Percentiles rank a stretch among this genome's conserved stretches.
phyloP scores from a whole-genome alignment of 2,329 filamentous ascomycete species.

The Penicillium sp. region DNA sequence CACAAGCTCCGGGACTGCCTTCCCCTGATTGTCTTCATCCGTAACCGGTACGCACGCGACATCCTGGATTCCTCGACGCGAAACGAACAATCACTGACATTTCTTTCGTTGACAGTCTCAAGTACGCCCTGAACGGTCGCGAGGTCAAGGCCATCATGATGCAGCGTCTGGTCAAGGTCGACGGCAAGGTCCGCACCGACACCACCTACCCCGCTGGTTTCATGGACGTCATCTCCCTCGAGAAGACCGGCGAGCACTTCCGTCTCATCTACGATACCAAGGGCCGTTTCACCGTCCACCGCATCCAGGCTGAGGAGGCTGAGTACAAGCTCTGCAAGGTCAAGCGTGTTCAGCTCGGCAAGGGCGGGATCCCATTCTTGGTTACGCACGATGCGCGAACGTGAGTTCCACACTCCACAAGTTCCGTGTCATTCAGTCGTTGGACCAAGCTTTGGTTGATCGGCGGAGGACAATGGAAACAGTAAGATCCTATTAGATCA shows the following conservation, averaged over 20 bases:
- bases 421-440: slow-evolving; percentile 99
- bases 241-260: slow-evolving; percentile 99
- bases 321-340: slow-evolving; percentile 99
- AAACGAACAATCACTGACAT: slow-evolving; percentile 11
- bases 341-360: slow-evolving; percentile 98
- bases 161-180: slow-evolving; percentile 99
- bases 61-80: background rate
- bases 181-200: slow-evolving; percentile 99
- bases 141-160: slow-evolving; percentile 98
- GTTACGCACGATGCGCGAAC: slow-evolving; percentile 99
- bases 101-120: slow-evolving; percentile 65
- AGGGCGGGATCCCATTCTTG: slow-evolving; percentile 99
- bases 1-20: slow-evolving; percentile 99
- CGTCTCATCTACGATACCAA: slow-evolving; percentile 99
- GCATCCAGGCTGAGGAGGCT: slow-evolving; percentile 97
- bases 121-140: slow-evolving; percentile 99
- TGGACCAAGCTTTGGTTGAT: slow-evolving; percentile 97
- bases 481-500: slow-evolving; percentile 26
- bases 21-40: slow-evolving; percentile 97
- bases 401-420: slow-evolving; percentile 70
- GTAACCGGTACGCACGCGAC: slow-evolving; percentile 55
- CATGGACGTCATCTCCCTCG: slow-evolving; percentile 99
- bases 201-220: slow-evolving; percentile 94
- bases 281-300: slow-evolving; percentile 99
- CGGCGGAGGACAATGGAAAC: slow-evolving; percentile 40